These are phyloP conservation scores for Diaporthe citriasiana DNA, from an alignment of 2,329 filamentous ascomycete genomes.

Conservation along the genomic window DNA sequence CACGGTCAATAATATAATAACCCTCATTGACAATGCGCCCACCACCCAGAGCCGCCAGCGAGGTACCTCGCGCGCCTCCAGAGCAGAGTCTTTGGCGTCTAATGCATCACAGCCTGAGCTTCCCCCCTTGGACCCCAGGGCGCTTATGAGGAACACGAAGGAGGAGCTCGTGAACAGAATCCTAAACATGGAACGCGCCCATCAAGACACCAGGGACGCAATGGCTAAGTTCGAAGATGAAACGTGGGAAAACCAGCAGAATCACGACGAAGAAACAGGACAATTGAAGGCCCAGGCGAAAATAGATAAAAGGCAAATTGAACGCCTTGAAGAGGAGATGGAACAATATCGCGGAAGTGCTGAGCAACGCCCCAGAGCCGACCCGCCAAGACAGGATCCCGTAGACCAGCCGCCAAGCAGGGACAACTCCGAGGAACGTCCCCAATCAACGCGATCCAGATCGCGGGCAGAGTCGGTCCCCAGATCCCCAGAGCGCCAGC, in stretches of 20 bases:
- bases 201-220: neutral
- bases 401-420: neutral
- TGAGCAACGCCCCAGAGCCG: neutral
- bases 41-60: neutral
- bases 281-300: neutral
- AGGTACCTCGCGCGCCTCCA: neutral
- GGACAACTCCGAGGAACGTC: neutral
- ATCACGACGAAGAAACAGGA: too few species aligned
- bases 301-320: too few species aligned
- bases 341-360: too few species aligned
- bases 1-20: neutral
- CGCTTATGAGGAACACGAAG: neutral
- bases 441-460: neutral
- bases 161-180: neutral
- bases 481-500: neutral
- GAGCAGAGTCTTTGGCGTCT: neutral
- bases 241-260: neutral
- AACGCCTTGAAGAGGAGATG: rapidly evolving
- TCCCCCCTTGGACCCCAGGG: neutral
- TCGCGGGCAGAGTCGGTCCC: neutral
- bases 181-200: neutral
- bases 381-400: neutral
- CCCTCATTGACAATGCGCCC: neutral
- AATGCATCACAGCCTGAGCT: neutral
- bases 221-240: neutral